Evolutionary conservation across 495 filamentous ascomycete species (phyloP), one percentile per base, ranked within the genome.

Genomic region (Gamarada debralockiae): DNA sequence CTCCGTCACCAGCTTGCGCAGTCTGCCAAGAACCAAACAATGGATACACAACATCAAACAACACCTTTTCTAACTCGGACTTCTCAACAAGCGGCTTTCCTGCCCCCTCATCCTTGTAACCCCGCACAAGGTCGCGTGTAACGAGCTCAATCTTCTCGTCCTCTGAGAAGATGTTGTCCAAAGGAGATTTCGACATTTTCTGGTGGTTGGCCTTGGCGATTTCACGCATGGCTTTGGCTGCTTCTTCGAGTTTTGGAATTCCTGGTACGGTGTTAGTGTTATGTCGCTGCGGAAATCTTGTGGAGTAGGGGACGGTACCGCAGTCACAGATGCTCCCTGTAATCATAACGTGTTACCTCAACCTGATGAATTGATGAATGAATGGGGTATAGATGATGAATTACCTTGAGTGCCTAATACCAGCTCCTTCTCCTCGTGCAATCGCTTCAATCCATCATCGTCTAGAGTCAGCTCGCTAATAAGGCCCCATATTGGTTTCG

Each of bases 11-110:
- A 29, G 10, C 27, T 29, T 29, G 4, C 27, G 27, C 27, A 4
- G 5, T 29, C 4, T 29, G 27, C 10, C 27, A 10, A 29, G 10
- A 29, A 29, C 27, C 27, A 29, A 29, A 29, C 27, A 29, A 4
- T 17, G 52, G 52, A 49, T 55, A 55, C 17, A 50, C 45, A 48
- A 55, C 23, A 29, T 55, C 52, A 37, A 55, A 55, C 23, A 55
- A 49, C 22, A 43, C 52, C 34, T 37, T 48, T 37, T 55, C 45
- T n/a, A 55, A 44, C 34, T 38, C 52, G 23, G 36, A 1, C 10
- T 24, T 15, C 47, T 50, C 36, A 22, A 40, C n/a, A 48, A 48
- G 44, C 47, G 6, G 29, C 47, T 50, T 39, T 13, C 31, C 17
- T 0, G 20, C 38, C 2, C 31, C 31, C 36, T 50, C 33, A 31